A percentile compares a stretch with the other conserved stretches of the same genome.
These are phyloP conservation scores for Diospyros kaki DNA, from an alignment of 148 eudicot genomes.

Conservation along the genomic window DNA sequence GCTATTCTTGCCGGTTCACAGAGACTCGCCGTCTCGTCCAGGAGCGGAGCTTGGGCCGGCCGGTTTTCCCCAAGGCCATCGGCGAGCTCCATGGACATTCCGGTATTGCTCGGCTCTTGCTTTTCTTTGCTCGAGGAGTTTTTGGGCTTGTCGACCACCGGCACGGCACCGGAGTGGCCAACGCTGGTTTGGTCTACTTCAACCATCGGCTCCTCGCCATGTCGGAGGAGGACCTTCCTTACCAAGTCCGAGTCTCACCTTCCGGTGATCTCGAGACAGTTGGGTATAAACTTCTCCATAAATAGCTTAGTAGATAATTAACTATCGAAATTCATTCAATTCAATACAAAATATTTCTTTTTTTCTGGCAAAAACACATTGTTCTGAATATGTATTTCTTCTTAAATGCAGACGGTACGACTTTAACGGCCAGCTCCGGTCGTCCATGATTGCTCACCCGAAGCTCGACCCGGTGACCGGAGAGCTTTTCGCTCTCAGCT, in stretches of 20 bases:
- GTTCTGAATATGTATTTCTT: too few relatives aligned
- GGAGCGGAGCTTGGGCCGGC: conserved; percentile 46
- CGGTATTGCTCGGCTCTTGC: conserved; percentile 47
- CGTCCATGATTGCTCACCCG: conserved; percentile 83
- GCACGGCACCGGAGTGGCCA: conserved; percentile 68
- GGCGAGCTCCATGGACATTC: conserved; percentile 77
- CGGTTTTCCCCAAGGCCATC: conserved; percentile 70
- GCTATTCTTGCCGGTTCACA: conserved; percentile 73
- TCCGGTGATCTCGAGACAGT: conserved; percentile 59
- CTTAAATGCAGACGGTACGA: conserved; percentile 21
- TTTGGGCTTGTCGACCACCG: conserved; percentile 41
- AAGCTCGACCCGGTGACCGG: conserved; percentile 53
- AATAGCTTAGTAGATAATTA: too few relatives aligned
- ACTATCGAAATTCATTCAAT: too few relatives aligned
- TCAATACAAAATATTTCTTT: too few relatives aligned
- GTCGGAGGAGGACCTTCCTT: conserved; percentile 83
- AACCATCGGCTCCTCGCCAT: conserved; percentile 57
- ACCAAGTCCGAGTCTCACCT: conserved; percentile 41
- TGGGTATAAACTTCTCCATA: conserved; percentile 14
- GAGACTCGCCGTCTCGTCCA: conserved; percentile 57
- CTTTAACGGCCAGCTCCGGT: conserved; percentile 39
- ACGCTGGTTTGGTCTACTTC: conserved; percentile 71
- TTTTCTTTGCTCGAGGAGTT: conserved; percentile 48
- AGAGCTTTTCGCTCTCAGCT: conserved; percentile 58
- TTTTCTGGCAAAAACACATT: too few relatives aligned